A percentile compares a stretch with the other conserved stretches of the same genome.
phyloP scores from a whole-genome alignment of 2,329 filamentous ascomycete species.

The Diaporthe longicolla region DNA sequence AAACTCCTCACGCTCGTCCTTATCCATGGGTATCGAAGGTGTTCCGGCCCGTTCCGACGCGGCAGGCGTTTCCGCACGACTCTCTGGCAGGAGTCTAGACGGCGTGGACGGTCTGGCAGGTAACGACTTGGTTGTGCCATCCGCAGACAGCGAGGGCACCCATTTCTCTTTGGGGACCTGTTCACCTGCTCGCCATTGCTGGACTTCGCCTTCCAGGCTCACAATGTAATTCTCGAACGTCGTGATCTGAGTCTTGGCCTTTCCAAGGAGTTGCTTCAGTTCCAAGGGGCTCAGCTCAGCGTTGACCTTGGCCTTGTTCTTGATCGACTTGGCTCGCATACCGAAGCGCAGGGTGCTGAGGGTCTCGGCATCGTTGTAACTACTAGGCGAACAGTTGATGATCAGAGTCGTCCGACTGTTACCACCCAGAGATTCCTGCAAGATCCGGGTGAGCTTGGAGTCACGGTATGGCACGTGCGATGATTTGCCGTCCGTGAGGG shows the following conservation, averaged over 20 bases:
- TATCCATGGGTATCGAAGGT: conserved; percentile 89
- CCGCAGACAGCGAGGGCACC: conserved; percentile 75
- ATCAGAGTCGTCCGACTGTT: conserved; percentile 99
- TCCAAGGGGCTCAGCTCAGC: conserved; percentile 96
- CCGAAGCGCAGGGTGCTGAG: conserved; percentile 93
- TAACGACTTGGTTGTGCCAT: conserved; percentile 63
- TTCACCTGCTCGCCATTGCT: conserved; percentile 90
- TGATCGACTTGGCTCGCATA: conserved; percentile 97
- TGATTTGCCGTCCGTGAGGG: conserved; percentile 96
- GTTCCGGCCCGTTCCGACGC: conserved; percentile 88
- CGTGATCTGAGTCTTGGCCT: conserved; percentile 89
- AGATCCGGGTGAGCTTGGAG: conserved; percentile 95
- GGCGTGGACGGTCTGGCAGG: conserved; percentile 67
- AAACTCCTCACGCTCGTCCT: conserved; percentile 97
- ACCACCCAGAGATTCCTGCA: conserved; percentile 97
- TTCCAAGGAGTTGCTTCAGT: conserved; percentile 92
- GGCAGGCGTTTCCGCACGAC: conserved; percentile 72
- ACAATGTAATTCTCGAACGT: conserved; percentile 91
- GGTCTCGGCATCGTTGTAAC: conserved; percentile 97
- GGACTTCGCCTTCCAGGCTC: conserved; percentile 86
- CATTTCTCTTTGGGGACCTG: conserved; percentile 90
- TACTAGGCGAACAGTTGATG: conserved; percentile 99
- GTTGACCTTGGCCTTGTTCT: conserved; percentile 99
- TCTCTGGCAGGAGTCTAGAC: conserved; percentile 67
- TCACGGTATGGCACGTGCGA: conserved; percentile 97